These are phyloP conservation scores for Fraxinus xanthoxyloides DNA, from an alignment of 305 asterid genomes.

Conservation along the genomic window DNA sequence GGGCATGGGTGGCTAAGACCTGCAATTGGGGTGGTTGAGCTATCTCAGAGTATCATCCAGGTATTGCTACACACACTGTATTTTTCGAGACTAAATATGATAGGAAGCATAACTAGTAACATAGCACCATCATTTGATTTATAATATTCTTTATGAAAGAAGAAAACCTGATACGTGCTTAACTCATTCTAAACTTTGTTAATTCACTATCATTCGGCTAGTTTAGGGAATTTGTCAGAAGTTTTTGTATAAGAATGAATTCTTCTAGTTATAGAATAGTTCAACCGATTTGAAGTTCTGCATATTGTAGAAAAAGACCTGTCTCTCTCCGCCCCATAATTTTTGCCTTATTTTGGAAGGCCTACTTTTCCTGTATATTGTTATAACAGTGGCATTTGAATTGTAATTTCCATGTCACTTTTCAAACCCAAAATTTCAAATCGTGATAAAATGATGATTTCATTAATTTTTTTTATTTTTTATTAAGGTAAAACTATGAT, in stretches of 20 bases:
- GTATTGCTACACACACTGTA: conserved; percentile 32
- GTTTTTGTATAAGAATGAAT: neutral
- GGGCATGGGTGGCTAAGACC: conserved; percentile 99
- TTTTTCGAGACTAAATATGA: conserved; percentile 12
- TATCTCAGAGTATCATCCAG: conserved; percentile 92
- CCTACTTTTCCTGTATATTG: neutral
- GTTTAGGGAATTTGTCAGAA: neutral
- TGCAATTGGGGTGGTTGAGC: conserved; percentile 92
- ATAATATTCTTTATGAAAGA: neutral
- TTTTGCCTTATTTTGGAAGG: neutral
- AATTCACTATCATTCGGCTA: neutral
- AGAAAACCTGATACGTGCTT: neutral
- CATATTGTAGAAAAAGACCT: neutral
- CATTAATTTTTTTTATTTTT: neutral
- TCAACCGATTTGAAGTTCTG: neutral
- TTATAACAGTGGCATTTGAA: neutral
- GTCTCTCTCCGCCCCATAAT: neutral
- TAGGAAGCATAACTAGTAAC: conserved; percentile 4
- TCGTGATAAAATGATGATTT: neutral
- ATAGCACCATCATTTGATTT: conserved; percentile 1
- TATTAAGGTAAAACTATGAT: neutral
- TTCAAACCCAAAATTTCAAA: conserved; percentile 1
- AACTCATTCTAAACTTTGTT: conserved; percentile 14
- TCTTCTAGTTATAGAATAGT: neutral
- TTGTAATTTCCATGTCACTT: neutral